phyloP scores from a whole-genome alignment of 495 filamentous ascomycete genomes.

The Chaetomium fimeti region DNA sequence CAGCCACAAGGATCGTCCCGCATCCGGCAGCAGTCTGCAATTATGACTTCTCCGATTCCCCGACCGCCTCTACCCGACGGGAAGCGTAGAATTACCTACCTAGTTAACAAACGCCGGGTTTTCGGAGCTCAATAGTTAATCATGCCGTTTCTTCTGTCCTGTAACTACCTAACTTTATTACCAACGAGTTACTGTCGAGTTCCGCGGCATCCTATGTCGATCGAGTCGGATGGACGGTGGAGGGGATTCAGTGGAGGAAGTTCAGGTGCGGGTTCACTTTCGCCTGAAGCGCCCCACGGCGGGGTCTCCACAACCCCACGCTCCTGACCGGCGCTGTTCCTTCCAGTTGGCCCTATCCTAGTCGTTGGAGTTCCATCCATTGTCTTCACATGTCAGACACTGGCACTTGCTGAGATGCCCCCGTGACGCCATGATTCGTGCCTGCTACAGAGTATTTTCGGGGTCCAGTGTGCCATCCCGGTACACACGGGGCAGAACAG shows the following conservation, averaged over 20 bases:
- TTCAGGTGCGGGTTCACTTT: too few species aligned
- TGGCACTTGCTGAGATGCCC: background rate
- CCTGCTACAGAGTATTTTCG: conserved; percentile 11
- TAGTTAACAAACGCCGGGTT: too few species aligned
- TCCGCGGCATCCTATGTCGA: too few species aligned
- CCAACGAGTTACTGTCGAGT: too few species aligned
- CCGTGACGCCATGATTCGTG: conserved; percentile 31
- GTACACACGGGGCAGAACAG: background rate
- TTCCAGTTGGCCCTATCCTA: background rate
- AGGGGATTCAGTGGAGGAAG: too few species aligned
- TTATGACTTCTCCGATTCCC: background rate
- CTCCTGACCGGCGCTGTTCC: background rate
- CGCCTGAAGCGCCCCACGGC: background rate
- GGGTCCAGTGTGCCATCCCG: too few species aligned
- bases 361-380: background rate
- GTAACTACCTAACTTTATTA: too few species aligned
- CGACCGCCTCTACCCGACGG: background rate
- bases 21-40: conserved; percentile 1
- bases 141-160: background rate
- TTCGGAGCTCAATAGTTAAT: too few species aligned
- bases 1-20: conserved; percentile 10
- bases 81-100: background rate
- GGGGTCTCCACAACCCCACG: conserved; percentile 12
- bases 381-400: conserved; percentile 26
- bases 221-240: too few species aligned